These are phyloP conservation scores for Cryptococcus jaspeensis DNA, from an alignment of 1,284 basidiomycete genomes.

Conservation along the genomic window DNA sequence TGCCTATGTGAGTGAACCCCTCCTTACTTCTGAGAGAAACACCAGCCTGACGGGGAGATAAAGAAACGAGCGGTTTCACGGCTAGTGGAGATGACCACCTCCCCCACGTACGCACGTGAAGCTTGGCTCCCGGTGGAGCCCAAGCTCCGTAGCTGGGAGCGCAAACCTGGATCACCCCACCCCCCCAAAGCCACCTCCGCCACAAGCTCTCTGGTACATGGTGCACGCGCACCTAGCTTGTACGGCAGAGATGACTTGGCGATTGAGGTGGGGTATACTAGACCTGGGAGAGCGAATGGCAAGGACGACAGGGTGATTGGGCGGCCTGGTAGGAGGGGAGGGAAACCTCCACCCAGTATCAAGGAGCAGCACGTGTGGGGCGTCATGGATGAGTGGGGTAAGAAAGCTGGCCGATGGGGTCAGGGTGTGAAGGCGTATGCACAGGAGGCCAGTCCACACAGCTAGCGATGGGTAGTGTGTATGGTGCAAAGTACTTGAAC, in stretches of 20 bases:
- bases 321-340: not conserved
- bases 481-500: no score
- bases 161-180: not conserved
- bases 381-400: constrained; percentile 53
- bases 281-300: not conserved
- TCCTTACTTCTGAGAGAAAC: not conserved
- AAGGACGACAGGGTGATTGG: not conserved
- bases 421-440: constrained; percentile 45
- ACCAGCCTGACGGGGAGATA: no score
- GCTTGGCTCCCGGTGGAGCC: constrained; percentile 45
- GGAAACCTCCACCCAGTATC: constrained; percentile 31
- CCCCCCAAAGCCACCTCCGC: not conserved
- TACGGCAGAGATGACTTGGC: constrained; percentile 2
- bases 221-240: not conserved
- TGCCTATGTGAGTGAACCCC: constrained; percentile 58
- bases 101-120: constrained; percentile 54
- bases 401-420: constrained; percentile 54
- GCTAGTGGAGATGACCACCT: constrained; percentile 65
- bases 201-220: no score
- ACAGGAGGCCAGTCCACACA: not conserved
- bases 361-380: constrained; percentile 49
- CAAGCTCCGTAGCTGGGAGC: constrained; percentile 52
- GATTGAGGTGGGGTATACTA: constrained; percentile 9
- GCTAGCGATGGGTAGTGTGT: not conserved
- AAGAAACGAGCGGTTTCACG: constrained; percentile 63